Base-by-base conservation (phyloP, 805 yeast genomes). In the Barnettozyma siamensis region DNA sequence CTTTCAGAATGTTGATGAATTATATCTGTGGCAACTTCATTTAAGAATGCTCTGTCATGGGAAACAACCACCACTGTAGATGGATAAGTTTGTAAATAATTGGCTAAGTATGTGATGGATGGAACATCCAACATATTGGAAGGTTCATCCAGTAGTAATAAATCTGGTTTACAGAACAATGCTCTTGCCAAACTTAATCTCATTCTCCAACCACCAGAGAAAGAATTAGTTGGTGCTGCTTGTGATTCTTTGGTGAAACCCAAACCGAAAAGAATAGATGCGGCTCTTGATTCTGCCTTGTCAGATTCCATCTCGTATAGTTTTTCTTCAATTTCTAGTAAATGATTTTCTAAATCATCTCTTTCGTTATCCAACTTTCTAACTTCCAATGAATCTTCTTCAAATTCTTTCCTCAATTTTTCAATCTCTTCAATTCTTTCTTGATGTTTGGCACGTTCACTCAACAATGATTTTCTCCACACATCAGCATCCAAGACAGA, bases 151-250 rank as follows among this genome's bases (percentile, higher is more conserved):
- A 93, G 75, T 59, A 93, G 70, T 51, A 93, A 71, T 50, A 93
- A 71, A 63, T 93, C 99, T 1, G 99, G 99, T 60, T 88, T 83
- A 75, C 97, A 91, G 74, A 93, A 93, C 60, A 93, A 74, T 0
- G 99, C 99, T 67, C 99, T 80, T 4, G 99, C 99, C 46, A 93
- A 74, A n/a, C 97, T 86, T 50, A 93, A 75, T 72, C 99, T 85
- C 99, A 93, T 93, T 76, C 99, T 83, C 99, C 99, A 93, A 80
- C 99, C 99, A 77, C 99, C 99, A 40, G 97, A 88, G 63, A 93
- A 93, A 21, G 88, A 75, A 50, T 88, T 91, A 6, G 98, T 88
- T 26, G 96, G 81, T 48, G 72, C 72, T 35, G 70, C 66, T 63
- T 93, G 99, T 6, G 96, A 76, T 55, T 84, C 95, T 48, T 78